Conservation (phyloP, 2,329 filamentous ascomycete genomes). For the Cladosporium sphaerospermum region DNA sequence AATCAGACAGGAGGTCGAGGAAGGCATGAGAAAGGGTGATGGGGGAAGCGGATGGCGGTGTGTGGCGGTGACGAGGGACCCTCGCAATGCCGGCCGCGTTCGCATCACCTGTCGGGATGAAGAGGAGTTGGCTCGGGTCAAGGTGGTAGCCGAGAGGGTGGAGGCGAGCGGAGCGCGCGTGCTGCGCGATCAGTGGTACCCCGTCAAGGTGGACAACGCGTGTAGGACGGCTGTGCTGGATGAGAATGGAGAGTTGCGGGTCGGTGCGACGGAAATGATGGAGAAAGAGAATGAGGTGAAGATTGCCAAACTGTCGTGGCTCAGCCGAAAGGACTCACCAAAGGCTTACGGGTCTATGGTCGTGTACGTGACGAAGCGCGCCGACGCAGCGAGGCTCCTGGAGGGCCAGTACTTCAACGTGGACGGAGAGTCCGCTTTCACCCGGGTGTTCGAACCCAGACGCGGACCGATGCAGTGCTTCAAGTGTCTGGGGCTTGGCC, state of each 20-base stretch:
- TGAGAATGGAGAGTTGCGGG: not conserved
- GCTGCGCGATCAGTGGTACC: conserved; percentile 10
- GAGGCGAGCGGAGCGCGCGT: not conserved
- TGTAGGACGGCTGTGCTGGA: conserved; percentile 6
- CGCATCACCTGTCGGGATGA: conserved; percentile 5
- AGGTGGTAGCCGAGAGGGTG: conserved; percentile 3
- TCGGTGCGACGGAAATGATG: not conserved
- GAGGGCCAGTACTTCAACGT: too few species aligned
- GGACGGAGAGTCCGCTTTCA: too few species aligned
- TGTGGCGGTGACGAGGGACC: too few species aligned
- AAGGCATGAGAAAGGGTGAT: conserved; percentile 2
- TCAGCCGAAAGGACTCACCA: conserved; percentile 6
- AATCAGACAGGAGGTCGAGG: conserved; percentile 8
- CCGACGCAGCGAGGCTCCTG: too few species aligned
- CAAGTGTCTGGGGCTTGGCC: not conserved
- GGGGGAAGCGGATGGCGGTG: too few species aligned
- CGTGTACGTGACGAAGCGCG: too few species aligned
- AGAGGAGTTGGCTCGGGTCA: not conserved
- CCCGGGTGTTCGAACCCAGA: too few species aligned
- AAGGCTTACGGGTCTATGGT: conserved; percentile 12
- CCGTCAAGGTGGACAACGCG: conserved; percentile 11
- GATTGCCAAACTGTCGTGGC: conserved; percentile 7
- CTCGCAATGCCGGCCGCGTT: too few species aligned
- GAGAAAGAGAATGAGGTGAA: conserved; percentile 12
- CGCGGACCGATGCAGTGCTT: not conserved